phyloP scores from a whole-genome alignment of 2,329 filamentous ascomycete species.

The Aspergillus floridensis region DNA sequence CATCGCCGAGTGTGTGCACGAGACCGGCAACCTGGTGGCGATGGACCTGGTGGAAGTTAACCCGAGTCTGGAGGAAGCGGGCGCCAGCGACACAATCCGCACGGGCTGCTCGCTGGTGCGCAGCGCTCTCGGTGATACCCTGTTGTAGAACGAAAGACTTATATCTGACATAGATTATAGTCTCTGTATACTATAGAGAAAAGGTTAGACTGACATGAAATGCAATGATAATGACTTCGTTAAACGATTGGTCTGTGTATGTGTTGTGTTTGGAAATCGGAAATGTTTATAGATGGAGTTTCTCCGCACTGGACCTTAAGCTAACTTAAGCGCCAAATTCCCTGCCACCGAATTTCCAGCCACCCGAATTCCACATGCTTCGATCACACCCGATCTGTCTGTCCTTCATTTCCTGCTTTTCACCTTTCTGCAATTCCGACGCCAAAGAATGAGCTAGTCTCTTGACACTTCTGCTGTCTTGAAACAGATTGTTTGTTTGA shows the following conservation, averaged over 20 bases:
- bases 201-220: background rate
- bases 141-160: constrained; percentile 57
- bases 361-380: background rate
- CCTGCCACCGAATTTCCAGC: background rate
- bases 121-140: constrained; percentile 86
- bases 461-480: background rate
- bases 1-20: constrained; percentile 84
- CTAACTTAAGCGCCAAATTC: background rate
- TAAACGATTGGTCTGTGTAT: no score
- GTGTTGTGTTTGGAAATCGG: no score
- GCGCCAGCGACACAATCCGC: constrained; percentile 80
- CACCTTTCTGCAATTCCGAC: background rate
- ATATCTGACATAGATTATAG: background rate
- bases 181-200: background rate
- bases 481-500: background rate
- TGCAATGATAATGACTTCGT: constrained; percentile 8
- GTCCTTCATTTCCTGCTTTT: background rate
- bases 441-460: background rate
- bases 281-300: background rate
- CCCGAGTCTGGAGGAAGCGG: constrained; percentile 65
- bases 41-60: constrained; percentile 84
- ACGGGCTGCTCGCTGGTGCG: constrained; percentile 88
- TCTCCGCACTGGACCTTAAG: background rate
- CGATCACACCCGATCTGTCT: background rate
- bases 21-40: constrained; percentile 73